Evolutionary conservation across 1,284 basidiomycete species (phyloP).

Genomic region (Cutaneotrichosporon dermatis): DNA sequence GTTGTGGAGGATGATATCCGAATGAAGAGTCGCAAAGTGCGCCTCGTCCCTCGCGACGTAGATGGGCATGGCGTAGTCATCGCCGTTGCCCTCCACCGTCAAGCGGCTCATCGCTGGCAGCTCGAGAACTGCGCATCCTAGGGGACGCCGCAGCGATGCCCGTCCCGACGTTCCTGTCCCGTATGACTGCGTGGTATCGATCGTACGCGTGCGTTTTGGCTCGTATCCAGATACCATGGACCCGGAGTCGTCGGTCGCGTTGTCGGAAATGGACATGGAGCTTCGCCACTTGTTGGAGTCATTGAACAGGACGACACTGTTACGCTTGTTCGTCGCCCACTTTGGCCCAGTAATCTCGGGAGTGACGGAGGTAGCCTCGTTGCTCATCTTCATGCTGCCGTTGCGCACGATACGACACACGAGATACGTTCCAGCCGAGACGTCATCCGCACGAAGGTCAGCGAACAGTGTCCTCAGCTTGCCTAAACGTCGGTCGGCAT

Average conservation of each 20-base stretch:
- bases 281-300: conserved; percentile 16
- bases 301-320: conserved; percentile 13
- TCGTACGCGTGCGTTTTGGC: conserved; percentile 27
- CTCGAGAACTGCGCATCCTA: conserved; percentile 89
- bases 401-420: conserved; percentile 88
- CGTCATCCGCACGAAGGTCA: conserved; percentile 78
- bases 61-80: conserved; percentile 80
- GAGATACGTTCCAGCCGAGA: conserved; percentile 75
- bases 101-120: conserved; percentile 66
- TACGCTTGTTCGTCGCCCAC: conserved; percentile 8
- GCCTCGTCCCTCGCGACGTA: conserved; percentile 78
- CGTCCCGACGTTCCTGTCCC: conserved; percentile 18
- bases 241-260: conserved; percentile 41
- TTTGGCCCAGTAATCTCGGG: not conserved
- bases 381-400: conserved; percentile 74
- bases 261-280: conserved; percentile 27
- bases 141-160: conserved; percentile 68
- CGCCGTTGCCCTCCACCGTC: conserved; percentile 51
- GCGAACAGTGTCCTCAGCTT: conserved; percentile 80
- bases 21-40: conserved; percentile 86
- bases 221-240: conserved; percentile 42
- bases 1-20: conserved; percentile 82
- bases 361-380: conserved; percentile 52
- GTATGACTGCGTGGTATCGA: conserved; percentile 23
- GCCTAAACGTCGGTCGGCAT: conserved; percentile 53